Base-by-base conservation (phyloP, 108 stramenopile species). In the Aurantiochytrium sp. region DNA sequence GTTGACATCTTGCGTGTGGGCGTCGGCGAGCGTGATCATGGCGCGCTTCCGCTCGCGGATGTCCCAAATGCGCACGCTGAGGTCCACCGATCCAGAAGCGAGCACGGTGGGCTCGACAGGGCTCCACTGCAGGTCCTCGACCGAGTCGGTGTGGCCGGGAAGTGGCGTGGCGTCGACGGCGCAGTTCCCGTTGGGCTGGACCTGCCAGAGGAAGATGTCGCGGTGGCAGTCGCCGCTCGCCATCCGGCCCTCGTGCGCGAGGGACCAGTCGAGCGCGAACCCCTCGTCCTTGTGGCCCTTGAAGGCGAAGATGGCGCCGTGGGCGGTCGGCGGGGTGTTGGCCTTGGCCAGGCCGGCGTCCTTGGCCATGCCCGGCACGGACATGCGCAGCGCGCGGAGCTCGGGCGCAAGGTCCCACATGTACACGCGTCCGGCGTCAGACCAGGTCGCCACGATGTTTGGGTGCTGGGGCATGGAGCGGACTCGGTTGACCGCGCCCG, bases 71-170 rank as follows among this genome's bases (percentile, higher is more conserved):
- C 94, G 92, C 52, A 99, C 91, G 32, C 90, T 88, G 19, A 94
- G 92, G 87, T 97, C 96, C 2, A 93, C 96, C 10, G 90, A 90
- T 41, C 86, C 86, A 34, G 96, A 91, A 10, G 94, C 95, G 88
- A 99, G 93, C 4, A 99, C 98, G n/a, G 97, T 97, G 2, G 87
- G 87, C 92, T 99, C 99, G 30, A 94, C 95, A 0, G 97, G 99
- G 59, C 91, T 93, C 97, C 97, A 99, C 88, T 98, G 97, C 53
- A 98, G 52, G 90, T 99, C 98, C 90, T 98, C 98, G 27, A 98
- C 97, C 21, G 90, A 87, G 31, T n/a, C 91, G 3, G 94, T 92
- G 86, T 93, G 89, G 10, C 93, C 92, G 6, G 87, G 52, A 68
- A 87, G 92, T 1, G 92, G 90, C 3, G 95, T 92, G 41, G 87